A percentile compares a stretch with the other conserved stretches of the same genome.
Conservation (phyloP, 441 rosid species). For the Adansonia rubrostipa region DNA sequence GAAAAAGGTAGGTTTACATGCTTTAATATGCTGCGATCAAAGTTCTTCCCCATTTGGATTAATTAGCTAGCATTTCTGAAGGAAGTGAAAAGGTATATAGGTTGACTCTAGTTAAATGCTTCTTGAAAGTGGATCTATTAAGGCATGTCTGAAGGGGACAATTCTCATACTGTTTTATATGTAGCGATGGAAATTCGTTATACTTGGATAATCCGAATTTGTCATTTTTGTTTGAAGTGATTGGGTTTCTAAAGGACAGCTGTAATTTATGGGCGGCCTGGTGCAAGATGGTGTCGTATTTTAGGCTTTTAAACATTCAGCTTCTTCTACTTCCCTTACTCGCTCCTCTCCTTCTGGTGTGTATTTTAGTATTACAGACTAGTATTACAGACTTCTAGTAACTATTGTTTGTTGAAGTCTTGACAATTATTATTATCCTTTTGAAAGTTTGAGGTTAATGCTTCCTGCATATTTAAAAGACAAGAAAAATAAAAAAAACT, state of each 20-base stretch:
- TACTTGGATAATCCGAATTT: conserved; percentile 2
- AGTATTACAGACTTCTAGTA: background rate
- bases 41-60: conserved; percentile 3
- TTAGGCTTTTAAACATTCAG: background rate
- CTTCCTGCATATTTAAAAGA: background rate
- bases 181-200: background rate
- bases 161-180: background rate
- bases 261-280: background rate
- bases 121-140: background rate
- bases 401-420: background rate
- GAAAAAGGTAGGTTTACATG: background rate
- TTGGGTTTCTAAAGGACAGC: background rate
- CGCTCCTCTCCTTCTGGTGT: background rate
- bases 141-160: background rate
- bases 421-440: background rate
- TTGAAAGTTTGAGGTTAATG: conserved; percentile 1
- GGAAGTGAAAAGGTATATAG: background rate
- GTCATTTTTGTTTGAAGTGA: background rate
- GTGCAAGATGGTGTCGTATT: background rate
- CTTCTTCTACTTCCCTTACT: background rate
- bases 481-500: background rate
- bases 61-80: conserved; percentile 6
- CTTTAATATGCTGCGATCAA: background rate
- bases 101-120: background rate
- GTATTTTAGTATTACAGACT: background rate